Base-by-base conservation (phyloP, 352 stramenopile genomes). In the Phytophthora colocasiae region DNA sequence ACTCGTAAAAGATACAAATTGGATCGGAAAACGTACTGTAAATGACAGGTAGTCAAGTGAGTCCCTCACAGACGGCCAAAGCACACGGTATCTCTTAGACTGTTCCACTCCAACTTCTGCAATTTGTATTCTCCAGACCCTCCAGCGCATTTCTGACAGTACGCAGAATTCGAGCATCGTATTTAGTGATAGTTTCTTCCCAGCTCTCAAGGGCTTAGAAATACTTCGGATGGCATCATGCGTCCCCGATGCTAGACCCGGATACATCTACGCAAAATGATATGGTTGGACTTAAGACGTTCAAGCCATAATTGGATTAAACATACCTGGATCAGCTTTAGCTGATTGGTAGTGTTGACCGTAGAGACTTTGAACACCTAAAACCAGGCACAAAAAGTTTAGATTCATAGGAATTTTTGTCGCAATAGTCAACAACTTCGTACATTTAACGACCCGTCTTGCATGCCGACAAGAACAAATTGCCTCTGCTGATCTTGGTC, bases 61-160 rank as follows among this genome's bases (percentile, higher is more conserved):
- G 22, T 79, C 73, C 49, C 75, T 77, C 49, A 86, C 58, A 8
- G 69, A 79, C 19, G 78, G 75, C 75, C 75, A 86, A 32, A 58
- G 40, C 24, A 81, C 19, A 22, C 63, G 47, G 11, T 58, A 15
- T 11, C 45, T 34, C 14, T 58, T 62, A 12, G 6, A 43, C 4
- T n/a, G 27, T 41, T 19, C 59, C 22, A 55, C 49, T 1, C 15
- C 41, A 58, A 15, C 3, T 10, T 43, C 39, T 39, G 8, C 12
- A 41, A 66, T 32, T 10, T 58, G 55, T 15, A 84, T 17, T 5
- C 36, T 17, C 76, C 76, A 85, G 26, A 49, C 49, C 22, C 68
- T 69, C 50, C 48, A 79, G 5, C 55, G 63, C 39, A 75, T 72
- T 36, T 78, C 55, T 1, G 73, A 81, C 22, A 80, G 59, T 22